Conservation (phyloP, 768 basidiomycete species). For the Amanita polypyramis region DNA sequence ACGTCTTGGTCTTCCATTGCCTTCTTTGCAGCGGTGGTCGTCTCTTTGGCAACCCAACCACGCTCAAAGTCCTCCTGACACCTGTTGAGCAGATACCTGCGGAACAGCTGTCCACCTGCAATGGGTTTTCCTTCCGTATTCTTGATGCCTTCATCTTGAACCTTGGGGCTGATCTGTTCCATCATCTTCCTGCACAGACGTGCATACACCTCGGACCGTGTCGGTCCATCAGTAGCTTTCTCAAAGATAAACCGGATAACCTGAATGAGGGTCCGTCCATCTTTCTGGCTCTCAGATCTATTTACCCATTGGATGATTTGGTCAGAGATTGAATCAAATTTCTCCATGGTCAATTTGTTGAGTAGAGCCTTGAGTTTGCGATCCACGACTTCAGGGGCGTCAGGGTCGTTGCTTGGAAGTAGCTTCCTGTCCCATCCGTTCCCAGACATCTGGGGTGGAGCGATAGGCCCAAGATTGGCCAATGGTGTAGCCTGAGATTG, state of each 20-base stretch:
- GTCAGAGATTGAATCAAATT: constrained; percentile 90
- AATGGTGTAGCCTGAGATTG: constrained; percentile 20
- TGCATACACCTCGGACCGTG: constrained; percentile 97
- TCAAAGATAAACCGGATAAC: constrained; percentile 96
- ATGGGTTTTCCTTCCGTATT: constrained; percentile 80
- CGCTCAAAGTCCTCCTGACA: constrained; percentile 98
- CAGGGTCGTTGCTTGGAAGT: constrained; percentile 33
- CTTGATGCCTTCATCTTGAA: constrained; percentile 83
- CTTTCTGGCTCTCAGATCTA: constrained; percentile 84
- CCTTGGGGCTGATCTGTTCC: constrained; percentile 81
- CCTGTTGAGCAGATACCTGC: constrained; percentile 91
- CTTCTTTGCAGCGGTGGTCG: constrained; percentile 72
- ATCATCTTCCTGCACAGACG: constrained; percentile 92
- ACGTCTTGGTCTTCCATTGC: constrained; percentile 77
- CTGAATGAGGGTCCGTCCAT: constrained; percentile 89
- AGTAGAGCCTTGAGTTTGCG: constrained; percentile 87
- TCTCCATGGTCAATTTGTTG: constrained; percentile 96
- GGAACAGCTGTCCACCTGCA: constrained; percentile 87
- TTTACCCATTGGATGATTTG: constrained; percentile 96
- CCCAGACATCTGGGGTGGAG: constrained; percentile 61
- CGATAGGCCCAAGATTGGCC: constrained; percentile 52
- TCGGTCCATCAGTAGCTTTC: constrained; percentile 93
- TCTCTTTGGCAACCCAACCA: constrained; percentile 86
- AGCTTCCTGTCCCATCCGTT: constrained; percentile 76
- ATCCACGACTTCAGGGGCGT: constrained; percentile 80